Percentiles rank a stretch among this genome's conserved stretches.
Evolutionary conservation across 345 rosid species (phyloP).

Genomic region (Eucalyptus erythrocorys): DNA sequence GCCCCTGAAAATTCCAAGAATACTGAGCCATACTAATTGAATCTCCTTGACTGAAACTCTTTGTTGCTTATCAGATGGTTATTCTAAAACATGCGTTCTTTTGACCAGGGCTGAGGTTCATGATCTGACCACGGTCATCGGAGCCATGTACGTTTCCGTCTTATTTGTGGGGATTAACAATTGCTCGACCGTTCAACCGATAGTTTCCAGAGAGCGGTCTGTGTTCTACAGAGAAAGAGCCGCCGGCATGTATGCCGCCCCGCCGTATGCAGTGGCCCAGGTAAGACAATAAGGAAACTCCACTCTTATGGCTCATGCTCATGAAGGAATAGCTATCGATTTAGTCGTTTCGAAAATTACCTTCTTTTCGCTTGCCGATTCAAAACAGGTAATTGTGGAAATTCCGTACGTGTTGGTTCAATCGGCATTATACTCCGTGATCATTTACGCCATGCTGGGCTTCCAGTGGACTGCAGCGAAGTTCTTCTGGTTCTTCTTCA

Average conservation of each 20-base stretch:
- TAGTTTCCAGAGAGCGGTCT: conserved; percentile 6
- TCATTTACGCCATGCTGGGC: conserved; percentile 33
- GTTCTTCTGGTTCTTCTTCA: conserved; percentile 32
- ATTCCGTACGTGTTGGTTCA: conserved; percentile 32
- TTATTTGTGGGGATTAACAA: conserved; percentile 9
- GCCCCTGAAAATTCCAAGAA: background rate
- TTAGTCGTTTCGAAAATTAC: background rate
- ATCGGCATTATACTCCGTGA: conserved; percentile 15
- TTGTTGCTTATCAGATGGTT: background rate
- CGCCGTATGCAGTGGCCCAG: conserved; percentile 3
- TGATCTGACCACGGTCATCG: conserved; percentile 3
- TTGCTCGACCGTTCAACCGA: conserved; percentile 6
- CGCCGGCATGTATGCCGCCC: conserved; percentile 2
- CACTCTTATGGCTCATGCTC: background rate
- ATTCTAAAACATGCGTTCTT: background rate
- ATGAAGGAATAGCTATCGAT: background rate
- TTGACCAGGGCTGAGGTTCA: background rate
- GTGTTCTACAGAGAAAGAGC: conserved; percentile 14
- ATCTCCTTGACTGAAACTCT: background rate
- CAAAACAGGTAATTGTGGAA: conserved; percentile 22
- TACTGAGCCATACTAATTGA: background rate
- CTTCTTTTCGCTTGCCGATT: background rate
- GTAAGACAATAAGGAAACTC: background rate
- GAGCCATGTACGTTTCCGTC: conserved; percentile 6
- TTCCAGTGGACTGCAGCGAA: conserved; percentile 34